Evolutionary conservation across 2,329 filamentous ascomycete species (phyloP).

Genomic region (Incumbomyces lentus): DNA sequence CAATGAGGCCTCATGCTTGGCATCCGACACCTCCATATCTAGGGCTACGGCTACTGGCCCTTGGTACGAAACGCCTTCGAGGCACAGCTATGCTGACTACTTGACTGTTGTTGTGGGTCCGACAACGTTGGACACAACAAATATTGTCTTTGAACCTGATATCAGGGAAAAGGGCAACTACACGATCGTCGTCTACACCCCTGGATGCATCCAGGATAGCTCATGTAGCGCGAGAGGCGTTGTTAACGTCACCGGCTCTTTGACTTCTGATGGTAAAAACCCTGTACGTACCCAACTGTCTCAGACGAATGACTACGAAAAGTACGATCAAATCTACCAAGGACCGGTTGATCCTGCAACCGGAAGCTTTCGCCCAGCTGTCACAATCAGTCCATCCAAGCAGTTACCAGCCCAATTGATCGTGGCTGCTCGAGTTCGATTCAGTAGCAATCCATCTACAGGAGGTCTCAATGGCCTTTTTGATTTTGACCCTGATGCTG

Average conservation of each 20-base stretch:
- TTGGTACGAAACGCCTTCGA: conserved; percentile 59
- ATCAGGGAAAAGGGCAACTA: conserved; percentile 87
- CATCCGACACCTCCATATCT: conserved; percentile 50
- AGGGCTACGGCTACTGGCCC: conserved; percentile 59
- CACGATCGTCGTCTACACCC: conserved; percentile 81
- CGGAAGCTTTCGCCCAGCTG: conserved; percentile 62
- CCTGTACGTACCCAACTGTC: conserved; percentile 54
- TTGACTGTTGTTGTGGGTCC: conserved; percentile 57
- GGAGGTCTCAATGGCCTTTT: conserved; percentile 82
- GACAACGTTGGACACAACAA: conserved; percentile 45
- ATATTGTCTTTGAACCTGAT: conserved; percentile 69
- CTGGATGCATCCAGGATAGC: conserved; percentile 72
- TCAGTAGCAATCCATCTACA: conserved; percentile 52
- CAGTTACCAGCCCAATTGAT: conserved; percentile 57
- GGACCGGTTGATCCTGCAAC: conserved; percentile 71
- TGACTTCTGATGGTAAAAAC: conserved; percentile 43
- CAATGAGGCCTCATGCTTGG: conserved; percentile 76
- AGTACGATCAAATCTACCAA: conserved; percentile 86
- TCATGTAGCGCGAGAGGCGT: conserved; percentile 67
- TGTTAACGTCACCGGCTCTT: conserved; percentile 67
- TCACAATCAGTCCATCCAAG: conserved; percentile 62
- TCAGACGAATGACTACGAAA: conserved; percentile 93
- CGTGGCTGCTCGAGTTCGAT: conserved; percentile 82
- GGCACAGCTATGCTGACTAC: conserved; percentile 63
- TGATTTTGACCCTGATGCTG: conserved; percentile 65